phyloP scores from a whole-genome alignment of 2,329 filamentous ascomycete species.

The Periglandula ipomoeae region DNA sequence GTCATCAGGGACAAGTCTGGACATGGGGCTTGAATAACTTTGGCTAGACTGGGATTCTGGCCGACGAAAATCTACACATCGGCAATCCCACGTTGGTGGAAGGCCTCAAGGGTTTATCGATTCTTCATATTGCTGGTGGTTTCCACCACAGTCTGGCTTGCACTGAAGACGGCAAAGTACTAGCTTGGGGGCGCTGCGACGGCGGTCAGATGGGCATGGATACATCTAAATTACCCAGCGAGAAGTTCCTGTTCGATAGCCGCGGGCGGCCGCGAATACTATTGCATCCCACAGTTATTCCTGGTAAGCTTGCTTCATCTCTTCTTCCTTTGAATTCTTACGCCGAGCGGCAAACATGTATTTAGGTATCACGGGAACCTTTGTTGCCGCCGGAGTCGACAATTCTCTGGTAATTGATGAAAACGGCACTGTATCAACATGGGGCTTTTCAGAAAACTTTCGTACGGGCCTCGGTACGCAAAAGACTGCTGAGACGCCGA shows the following conservation, averaged over 20 bases:
- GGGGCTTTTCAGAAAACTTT: slow-evolving; percentile 65
- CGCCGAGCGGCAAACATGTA: too few species aligned
- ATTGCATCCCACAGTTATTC: slow-evolving; percentile 17
- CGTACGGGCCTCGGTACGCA: slow-evolving; percentile 60
- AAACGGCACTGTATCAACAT: slow-evolving; percentile 58
- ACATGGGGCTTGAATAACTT: slow-evolving; percentile 66
- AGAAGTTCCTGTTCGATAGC: slow-evolving; percentile 6
- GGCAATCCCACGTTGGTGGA: slow-evolving; percentile 28
- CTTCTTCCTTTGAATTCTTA: background rate
- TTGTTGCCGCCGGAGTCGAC: slow-evolving; percentile 53
- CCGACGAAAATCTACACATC: slow-evolving; percentile 38
- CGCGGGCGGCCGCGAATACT: slow-evolving; percentile 7
- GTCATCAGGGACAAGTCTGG: slow-evolving; percentile 53
- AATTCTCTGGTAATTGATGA: slow-evolving; percentile 57
- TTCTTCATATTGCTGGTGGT: slow-evolving; percentile 46
- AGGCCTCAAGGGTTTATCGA: slow-evolving; percentile 40
- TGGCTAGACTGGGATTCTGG: slow-evolving; percentile 53
- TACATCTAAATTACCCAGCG: background rate
- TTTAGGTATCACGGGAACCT: slow-evolving; percentile 10
- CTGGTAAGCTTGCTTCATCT: slow-evolving; percentile 11
- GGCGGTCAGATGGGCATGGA: slow-evolving; percentile 20
- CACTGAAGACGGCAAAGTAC: slow-evolving; percentile 30
- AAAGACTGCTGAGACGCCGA: slow-evolving; percentile 3
- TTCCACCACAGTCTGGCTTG: slow-evolving; percentile 29
- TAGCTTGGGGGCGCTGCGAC: slow-evolving; percentile 37